Conservation (phyloP, 202 grass and related monocot genomes). For the Setaria italica region DNA sequence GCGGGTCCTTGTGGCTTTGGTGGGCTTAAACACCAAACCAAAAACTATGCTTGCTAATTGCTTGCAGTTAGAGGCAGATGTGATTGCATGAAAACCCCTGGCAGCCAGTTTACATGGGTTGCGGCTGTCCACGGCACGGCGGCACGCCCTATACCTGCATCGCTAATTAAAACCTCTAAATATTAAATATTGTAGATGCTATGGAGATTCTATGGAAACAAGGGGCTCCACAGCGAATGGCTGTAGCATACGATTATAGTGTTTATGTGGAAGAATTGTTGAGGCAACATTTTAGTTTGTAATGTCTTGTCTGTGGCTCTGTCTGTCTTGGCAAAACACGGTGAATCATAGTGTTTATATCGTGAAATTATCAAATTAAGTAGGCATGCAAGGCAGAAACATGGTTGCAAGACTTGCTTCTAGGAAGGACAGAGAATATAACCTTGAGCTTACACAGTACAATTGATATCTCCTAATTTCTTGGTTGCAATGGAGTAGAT, state of each 20-base stretch:
- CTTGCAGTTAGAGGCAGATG: neutral
- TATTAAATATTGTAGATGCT: constrained; percentile 7
- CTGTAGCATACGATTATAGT: neutral
- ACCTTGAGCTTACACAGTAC: neutral
- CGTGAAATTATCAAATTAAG: neutral
- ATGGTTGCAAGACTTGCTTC: neutral
- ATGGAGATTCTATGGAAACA: constrained; percentile 10
- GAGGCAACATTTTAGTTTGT: neutral
- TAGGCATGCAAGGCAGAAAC: neutral
- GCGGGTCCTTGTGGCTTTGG: no score
- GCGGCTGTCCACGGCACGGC: no score
- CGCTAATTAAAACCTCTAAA: neutral
- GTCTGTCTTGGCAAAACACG: neutral
- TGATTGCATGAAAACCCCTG: no score
- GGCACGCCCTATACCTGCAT: neutral
- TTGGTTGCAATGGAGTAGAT: neutral
- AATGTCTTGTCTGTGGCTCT: neutral
- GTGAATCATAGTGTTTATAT: neutral
- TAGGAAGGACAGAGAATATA: constrained; percentile 5
- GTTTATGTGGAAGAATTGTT: neutral
- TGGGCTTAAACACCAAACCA: neutral
- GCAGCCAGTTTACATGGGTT: neutral
- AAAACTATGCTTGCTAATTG: neutral
- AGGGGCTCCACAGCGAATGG: neutral
- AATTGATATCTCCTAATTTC: constrained; percentile 28